Conservation (phyloP, 1,139 yeast genomes). For the Protomyces arabidopsidicola region DNA sequence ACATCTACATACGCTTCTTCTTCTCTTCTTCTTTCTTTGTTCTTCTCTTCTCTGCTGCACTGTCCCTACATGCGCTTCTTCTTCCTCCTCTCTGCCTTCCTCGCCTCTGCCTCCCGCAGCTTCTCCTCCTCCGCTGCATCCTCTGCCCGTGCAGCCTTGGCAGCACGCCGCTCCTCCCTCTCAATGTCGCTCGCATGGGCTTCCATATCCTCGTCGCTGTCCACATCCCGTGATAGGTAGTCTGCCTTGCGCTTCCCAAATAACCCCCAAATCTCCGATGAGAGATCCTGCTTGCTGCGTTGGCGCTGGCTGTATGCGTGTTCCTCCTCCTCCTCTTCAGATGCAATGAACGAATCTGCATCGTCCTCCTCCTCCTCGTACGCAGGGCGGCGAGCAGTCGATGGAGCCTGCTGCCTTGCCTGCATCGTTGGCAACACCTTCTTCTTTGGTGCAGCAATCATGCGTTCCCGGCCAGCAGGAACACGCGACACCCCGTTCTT, state of each 20-base stretch:
- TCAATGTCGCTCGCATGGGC: constrained; percentile 85
- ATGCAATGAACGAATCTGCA: constrained; percentile 40
- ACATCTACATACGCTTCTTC: too few relatives aligned
- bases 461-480: not conserved
- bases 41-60: too few relatives aligned
- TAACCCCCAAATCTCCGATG: not conserved
- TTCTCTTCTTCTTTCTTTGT: too few relatives aligned
- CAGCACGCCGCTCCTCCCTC: constrained; percentile 70
- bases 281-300: constrained; percentile 44
- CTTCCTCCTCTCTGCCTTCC: constrained; percentile 27
- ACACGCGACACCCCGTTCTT: not conserved
- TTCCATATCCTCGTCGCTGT: constrained; percentile 80
- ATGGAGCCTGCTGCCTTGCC: not conserved
- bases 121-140: constrained; percentile 60
- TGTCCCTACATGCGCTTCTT: not conserved
- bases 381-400: not conserved
- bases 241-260: constrained; percentile 48
- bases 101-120: constrained; percentile 49
- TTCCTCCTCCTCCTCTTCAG: constrained; percentile 39
- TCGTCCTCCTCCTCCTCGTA: constrained; percentile 35
- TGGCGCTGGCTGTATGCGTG: not conserved
- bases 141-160: constrained; percentile 57
- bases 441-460: not conserved
- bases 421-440: not conserved
- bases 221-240: constrained; percentile 43